Base-by-base conservation (phyloP, 805 yeast genomes). In the Saccharomyces jurei region DNA sequence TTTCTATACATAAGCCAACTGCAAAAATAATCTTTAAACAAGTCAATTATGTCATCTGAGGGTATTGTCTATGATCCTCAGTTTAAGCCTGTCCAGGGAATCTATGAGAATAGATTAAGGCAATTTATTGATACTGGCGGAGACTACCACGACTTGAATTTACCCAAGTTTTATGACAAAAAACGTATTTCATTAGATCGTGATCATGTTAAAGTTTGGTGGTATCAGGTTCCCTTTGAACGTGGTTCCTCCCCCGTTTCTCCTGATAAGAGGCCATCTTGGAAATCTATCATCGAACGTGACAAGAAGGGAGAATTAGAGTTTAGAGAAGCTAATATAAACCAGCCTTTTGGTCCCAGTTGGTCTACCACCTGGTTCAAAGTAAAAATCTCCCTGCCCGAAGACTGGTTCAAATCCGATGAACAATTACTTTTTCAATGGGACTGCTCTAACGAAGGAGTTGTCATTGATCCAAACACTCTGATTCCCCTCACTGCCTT, bases 341-440 rank as follows among this genome's bases (percentile, higher is more conserved):
- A 94, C 25, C 84, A 87, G 60, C 72, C 76, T 8, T 89, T 87
- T 68, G 97, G 98, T 0, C 99, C 99, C 2, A 86, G 95, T 13
- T 92, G 99, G 99, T 85, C 92, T 55, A 87, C 98, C 1, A 95
- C 89, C 59, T 92, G 99, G 99, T 89, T 94, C 71, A 80, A 82
- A 60, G 72, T 92, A 22, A 71, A 77, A 13, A 71, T 88, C 55
- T 73, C 74, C n/a, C 74, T 92, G 4, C 96, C 96, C 0, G 60
- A 74, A 14, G 67, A 75, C 2, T 73, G 79, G 77, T 60, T 72
- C 9, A 66, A 74, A 25, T 75, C 77, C 14, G 62, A 65, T 11
- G 82, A 80, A 41, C 77, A 75, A 55, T 77, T 89, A 44, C 73
- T 85, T 52, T 80, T 88, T 55, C 84, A 89, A 58, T 91, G 95